Conservation (phyloP, 1,284 basidiomycete species). For the Inonotus obliquus region DNA sequence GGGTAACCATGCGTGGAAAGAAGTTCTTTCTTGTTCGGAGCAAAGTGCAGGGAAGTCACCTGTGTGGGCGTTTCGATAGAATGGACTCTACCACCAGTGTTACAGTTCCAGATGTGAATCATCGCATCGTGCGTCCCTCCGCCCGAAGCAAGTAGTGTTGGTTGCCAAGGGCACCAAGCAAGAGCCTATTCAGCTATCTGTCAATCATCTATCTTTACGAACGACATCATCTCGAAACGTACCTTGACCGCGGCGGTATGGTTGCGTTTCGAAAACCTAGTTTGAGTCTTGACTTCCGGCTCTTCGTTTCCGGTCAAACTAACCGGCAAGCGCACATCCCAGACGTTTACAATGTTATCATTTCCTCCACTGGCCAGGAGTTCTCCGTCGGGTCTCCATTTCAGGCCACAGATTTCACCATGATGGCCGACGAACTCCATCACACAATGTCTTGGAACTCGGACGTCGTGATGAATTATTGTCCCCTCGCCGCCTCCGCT, state of each 20-base stretch:
- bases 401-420: conserved; percentile 84
- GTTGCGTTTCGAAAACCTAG: conserved; percentile 90
- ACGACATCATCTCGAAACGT: conserved; percentile 16
- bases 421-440: conserved; percentile 85
- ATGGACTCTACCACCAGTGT: conserved; percentile 84
- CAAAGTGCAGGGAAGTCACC: conserved; percentile 90
- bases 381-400: conserved; percentile 81
- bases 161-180: conserved; percentile 98
- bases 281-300: conserved; percentile 58
- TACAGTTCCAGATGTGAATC: conserved; percentile 91
- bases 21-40: conserved; percentile 86
- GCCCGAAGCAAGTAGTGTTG: conserved; percentile 86
- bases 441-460: conserved; percentile 83
- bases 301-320: conserved; percentile 40
- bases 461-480: conserved; percentile 93
- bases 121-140: conserved; percentile 94
- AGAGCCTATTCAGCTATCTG: conserved; percentile 55
- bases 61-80: conserved; percentile 83
- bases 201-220: not conserved
- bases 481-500: conserved; percentile 88
- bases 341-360: conserved; percentile 95
- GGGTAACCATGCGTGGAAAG: conserved; percentile 94
- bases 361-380: conserved; percentile 93
- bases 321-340: conserved; percentile 72
- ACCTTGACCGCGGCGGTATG: conserved; percentile 95